These are phyloP conservation scores for Naganishia sp. DNA, from an alignment of 1,284 basidiomycete species.

Conservation along the genomic window DNA sequence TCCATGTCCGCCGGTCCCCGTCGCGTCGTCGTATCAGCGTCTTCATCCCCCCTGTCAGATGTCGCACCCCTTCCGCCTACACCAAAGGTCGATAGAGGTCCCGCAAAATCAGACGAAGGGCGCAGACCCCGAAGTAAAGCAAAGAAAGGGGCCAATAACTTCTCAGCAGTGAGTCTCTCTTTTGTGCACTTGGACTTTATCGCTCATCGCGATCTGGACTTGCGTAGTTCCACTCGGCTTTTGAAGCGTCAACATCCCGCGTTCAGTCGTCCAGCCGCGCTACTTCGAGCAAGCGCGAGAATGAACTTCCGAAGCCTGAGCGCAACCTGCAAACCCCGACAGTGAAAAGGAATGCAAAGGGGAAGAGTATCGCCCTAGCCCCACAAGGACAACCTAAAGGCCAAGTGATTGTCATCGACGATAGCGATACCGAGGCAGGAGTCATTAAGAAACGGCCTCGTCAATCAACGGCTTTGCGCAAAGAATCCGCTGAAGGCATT, in stretches of 20 bases:
- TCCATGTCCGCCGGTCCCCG: no score
- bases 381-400: background rate
- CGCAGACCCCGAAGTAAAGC: background rate
- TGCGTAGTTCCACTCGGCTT: constrained; percentile 9
- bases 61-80: background rate
- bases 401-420: constrained; percentile 7
- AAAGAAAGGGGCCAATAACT: background rate
- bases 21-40: background rate
- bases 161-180: constrained; percentile 3
- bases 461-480: background rate
- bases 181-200: no score
- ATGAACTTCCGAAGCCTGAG: background rate
- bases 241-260: background rate
- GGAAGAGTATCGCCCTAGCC: no score
- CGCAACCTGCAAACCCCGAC: no score
- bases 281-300: background rate
- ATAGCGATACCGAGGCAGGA: constrained; percentile 29
- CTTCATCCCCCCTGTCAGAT: background rate
- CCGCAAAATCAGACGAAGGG: background rate
- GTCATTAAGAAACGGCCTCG: constrained; percentile 20
- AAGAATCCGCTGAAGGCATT: background rate
- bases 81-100: background rate
- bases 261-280: no score
- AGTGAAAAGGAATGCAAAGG: no score
- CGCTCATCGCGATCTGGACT: no score